Evolutionary conservation across 306 rosid species (phyloP).

Genomic region (Vicia sativa): DNA sequence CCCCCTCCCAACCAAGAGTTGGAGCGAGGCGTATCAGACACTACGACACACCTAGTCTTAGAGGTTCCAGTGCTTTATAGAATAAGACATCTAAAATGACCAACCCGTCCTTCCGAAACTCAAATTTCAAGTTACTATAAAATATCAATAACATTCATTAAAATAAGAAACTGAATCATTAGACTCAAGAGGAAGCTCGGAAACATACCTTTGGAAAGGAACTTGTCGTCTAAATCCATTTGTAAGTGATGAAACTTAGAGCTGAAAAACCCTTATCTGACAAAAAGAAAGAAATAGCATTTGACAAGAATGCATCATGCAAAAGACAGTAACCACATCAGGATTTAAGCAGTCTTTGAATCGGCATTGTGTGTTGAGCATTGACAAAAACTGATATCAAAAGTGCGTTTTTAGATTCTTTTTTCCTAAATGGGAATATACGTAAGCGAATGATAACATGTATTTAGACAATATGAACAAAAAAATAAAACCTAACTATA

Average conservation of each 20-base stretch:
- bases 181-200: constrained; percentile 23
- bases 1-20: not conserved
- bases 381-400: constrained; percentile 39
- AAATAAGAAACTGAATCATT: not conserved
- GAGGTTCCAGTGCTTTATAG: too few relatives aligned
- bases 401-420: not conserved
- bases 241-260: constrained; percentile 37
- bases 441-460: constrained; percentile 30
- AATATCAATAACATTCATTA: too few relatives aligned
- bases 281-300: constrained; percentile 34
- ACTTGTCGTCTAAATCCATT: constrained; percentile 79
- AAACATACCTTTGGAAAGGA: constrained; percentile 63
- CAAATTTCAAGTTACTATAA: constrained; percentile 18
- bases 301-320: constrained; percentile 27
- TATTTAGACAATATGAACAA: not conserved
- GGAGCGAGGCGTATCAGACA: too few relatives aligned
- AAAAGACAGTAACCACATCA: constrained; percentile 32
- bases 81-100: constrained; percentile 1
- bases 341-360: constrained; percentile 32
- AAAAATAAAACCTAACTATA: not conserved
- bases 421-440: constrained; percentile 24
- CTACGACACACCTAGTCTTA: too few relatives aligned
- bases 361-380: constrained; percentile 49
- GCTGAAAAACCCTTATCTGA: constrained; percentile 42
- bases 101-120: constrained; percentile 28